Percentiles rank a stretch among this genome's conserved stretches.
Evolutionary conservation across 305 asterid genomes (phyloP).

Genomic region (Solanum hybrid): DNA sequence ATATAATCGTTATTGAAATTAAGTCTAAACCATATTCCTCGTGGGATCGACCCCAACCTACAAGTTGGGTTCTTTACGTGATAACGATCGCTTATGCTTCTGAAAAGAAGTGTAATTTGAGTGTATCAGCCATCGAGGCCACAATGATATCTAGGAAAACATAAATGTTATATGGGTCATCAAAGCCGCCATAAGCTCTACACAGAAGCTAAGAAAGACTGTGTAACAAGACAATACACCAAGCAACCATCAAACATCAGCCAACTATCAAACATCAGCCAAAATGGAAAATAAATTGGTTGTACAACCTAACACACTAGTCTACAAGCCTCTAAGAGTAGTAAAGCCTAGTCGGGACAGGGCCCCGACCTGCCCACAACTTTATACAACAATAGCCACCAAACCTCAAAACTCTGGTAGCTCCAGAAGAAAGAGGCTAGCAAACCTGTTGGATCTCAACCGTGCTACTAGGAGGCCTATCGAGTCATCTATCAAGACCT

Average conservation of each 20-base stretch:
- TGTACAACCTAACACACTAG: neutral
- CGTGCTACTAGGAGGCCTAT: neutral
- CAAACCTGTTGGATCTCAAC: neutral
- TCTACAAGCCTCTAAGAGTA: neutral
- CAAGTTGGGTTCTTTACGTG: too few relatives aligned
- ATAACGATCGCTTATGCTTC: too few relatives aligned
- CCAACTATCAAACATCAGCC: neutral
- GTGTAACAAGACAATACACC: neutral
- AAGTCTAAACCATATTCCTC: too few relatives aligned
- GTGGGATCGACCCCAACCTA: too few relatives aligned
- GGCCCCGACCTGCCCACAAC: neutral
- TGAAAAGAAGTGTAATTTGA: too few relatives aligned
- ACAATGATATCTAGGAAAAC: neutral
- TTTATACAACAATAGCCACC: neutral
- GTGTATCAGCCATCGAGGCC: neutral
- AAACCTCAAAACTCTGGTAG: neutral
- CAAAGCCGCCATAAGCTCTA: neutral
- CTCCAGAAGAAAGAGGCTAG: neutral
- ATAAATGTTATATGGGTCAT: neutral
- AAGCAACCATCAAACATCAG: neutral
- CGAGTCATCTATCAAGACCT: neutral
- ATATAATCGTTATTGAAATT: too few relatives aligned
- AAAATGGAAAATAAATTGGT: neutral
- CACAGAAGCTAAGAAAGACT: too few relatives aligned
- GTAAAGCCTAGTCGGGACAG: neutral